Evolutionary conservation across 2,329 filamentous ascomycete species (phyloP).

Genomic region (Aschersonia sp.): DNA sequence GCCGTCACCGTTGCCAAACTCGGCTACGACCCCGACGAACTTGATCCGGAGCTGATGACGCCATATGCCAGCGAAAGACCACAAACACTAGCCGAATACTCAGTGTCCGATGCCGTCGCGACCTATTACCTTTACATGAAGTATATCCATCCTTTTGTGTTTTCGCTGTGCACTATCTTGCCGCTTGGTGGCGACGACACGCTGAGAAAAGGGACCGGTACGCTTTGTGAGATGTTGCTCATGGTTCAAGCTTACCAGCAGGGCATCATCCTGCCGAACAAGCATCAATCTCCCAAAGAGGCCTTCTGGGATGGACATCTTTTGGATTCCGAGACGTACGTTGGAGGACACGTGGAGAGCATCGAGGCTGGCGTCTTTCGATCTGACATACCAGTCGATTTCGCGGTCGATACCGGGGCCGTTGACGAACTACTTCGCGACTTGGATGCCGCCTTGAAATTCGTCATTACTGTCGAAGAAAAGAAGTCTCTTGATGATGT

Average conservation of each 20-base stretch:
- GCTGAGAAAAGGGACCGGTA: slow-evolving; percentile 89
- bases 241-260: slow-evolving; percentile 97
- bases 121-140: slow-evolving; percentile 99
- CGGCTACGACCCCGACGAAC: slow-evolving; percentile 93
- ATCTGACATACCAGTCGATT: slow-evolving; percentile 89
- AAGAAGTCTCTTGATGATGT: slow-evolving; percentile 71
- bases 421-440: slow-evolving; percentile 81
- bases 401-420: slow-evolving; percentile 75
- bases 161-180: slow-evolving; percentile 93
- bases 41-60: slow-evolving; percentile 96
- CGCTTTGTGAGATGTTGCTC: slow-evolving; percentile 96
- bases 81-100: slow-evolving; percentile 92
- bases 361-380: slow-evolving; percentile 97
- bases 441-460: slow-evolving; percentile 76
- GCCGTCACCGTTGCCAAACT: slow-evolving; percentile 96
- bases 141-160: slow-evolving; percentile 99
- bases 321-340: slow-evolving; percentile 93
- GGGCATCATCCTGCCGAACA: slow-evolving; percentile 87
- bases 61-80: slow-evolving; percentile 80
- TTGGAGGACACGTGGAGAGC: slow-evolving; percentile 97
- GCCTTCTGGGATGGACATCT: slow-evolving; percentile 95
- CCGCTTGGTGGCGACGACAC: slow-evolving; percentile 88
- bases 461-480: slow-evolving; percentile 74
- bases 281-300: slow-evolving; percentile 82
- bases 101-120: slow-evolving; percentile 94